Conservation (phyloP, 768 basidiomycete species). For the Grammothele lineata region DNA sequence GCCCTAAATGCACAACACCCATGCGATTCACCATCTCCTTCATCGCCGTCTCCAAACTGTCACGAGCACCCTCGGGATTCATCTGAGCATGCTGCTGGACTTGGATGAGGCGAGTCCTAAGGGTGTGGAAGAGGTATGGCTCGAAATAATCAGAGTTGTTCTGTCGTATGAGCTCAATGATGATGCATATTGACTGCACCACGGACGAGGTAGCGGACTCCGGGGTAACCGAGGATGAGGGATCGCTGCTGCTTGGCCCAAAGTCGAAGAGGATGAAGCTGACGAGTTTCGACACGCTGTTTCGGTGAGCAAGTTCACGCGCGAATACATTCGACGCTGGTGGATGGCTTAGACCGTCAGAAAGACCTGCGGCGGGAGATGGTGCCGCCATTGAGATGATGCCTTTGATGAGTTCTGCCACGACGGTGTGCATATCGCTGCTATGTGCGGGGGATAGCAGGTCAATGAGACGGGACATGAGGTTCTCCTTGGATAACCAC, state of each 20-base stretch:
- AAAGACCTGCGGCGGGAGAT: conserved; percentile 71
- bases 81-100: conserved; percentile 66
- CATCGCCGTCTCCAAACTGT: conserved; percentile 67
- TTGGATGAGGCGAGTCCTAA: conserved; percentile 85
- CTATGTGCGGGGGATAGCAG: conserved; percentile 77
- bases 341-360: conserved; percentile 63
- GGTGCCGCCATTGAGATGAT: conserved; percentile 94
- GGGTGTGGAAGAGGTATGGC: conserved; percentile 91
- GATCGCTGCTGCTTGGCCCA: conserved; percentile 17
- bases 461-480: conserved; percentile 77
- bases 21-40: conserved; percentile 77
- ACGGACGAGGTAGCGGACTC: conserved; percentile 73
- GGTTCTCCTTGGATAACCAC: conserved; percentile 85
- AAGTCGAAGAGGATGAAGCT: conserved; percentile 77
- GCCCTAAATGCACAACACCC: conserved; percentile 89
- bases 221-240: conserved; percentile 11
- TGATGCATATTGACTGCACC: conserved; percentile 78
- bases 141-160: conserved; percentile 99
- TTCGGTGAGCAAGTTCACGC: conserved; percentile 74
- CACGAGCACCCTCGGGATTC: conserved; percentile 55
- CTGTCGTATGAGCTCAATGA: conserved; percentile 93
- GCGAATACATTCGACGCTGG: conserved; percentile 84
- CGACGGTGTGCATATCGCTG: conserved; percentile 76
- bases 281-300: conserved; percentile 66
- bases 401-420: conserved; percentile 88